A percentile compares a stretch with the other conserved stretches of the same genome.
These are phyloP conservation scores for Yamadazyma songkhlaensis DNA, from an alignment of 1,139 yeast species.

Conservation along the genomic window DNA sequence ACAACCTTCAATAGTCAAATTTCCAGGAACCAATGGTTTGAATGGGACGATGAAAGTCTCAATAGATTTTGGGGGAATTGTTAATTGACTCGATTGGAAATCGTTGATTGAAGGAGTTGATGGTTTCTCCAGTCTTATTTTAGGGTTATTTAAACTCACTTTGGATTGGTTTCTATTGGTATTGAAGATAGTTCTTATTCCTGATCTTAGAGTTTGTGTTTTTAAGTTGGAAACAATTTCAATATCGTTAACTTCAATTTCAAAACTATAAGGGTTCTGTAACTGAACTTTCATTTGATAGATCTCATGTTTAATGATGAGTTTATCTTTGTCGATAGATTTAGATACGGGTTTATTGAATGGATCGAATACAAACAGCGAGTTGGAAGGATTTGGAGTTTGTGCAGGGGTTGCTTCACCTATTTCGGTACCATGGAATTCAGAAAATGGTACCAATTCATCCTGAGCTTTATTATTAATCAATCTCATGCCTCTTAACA, in stretches of 20 bases:
- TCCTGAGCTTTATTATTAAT: conserved; percentile 20
- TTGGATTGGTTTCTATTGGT: conserved; percentile 4
- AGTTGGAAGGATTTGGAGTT: conserved; percentile 4
- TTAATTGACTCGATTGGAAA: conserved; percentile 6
- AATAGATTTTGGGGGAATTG: conserved; percentile 27
- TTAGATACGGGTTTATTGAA: conserved; percentile 13
- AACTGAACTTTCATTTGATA: conserved; percentile 53
- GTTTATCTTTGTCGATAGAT: conserved; percentile 24
- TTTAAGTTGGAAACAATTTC: conserved; percentile 32
- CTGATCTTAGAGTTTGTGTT: conserved; percentile 26
- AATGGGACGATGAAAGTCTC: conserved; percentile 35
- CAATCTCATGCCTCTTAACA: conserved; percentile 53
- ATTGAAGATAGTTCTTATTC: conserved; percentile 3
- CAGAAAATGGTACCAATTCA: conserved; percentile 34
- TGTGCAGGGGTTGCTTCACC: conserved; percentile 7
- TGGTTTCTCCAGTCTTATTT: conserved; percentile 7
- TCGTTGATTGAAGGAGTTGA: conserved; percentile 2
- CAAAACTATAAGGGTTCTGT: conserved; percentile 82
- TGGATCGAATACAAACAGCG: conserved; percentile 34
- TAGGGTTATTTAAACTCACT: conserved; percentile 12
- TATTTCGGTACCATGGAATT: conserved; percentile 11
- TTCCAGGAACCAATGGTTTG: conserved; percentile 32
- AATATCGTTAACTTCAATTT: conserved; percentile 58
- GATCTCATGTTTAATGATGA: conserved; percentile 55
- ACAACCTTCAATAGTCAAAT: conserved; percentile 30